A percentile compares a stretch with the other conserved stretches of the same genome.
phyloP scores from a whole-genome alignment of 805 yeast species.

The Saccharomycopsis sp. region DNA sequence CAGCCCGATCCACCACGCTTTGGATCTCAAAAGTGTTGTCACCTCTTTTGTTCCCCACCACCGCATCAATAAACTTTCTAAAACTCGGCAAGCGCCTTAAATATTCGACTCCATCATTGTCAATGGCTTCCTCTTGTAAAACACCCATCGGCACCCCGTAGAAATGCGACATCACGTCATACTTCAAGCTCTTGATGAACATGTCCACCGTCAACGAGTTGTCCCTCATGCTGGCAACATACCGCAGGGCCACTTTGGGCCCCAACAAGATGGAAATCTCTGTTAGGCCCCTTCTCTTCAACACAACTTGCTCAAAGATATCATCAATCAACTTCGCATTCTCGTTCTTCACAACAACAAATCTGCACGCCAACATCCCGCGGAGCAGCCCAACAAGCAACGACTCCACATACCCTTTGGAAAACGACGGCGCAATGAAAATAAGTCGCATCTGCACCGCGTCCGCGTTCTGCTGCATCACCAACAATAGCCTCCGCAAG shows the following conservation, averaged over 20 bases:
- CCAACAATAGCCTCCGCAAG: constrained; percentile 3
- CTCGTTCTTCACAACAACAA: constrained; percentile 6
- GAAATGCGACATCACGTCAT: constrained; percentile 14
- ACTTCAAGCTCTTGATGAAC: constrained; percentile 12
- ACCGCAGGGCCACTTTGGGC: constrained; percentile 5
- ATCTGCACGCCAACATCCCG: constrained; percentile 4
- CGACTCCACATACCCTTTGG: constrained; percentile 7
- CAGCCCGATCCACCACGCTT: no score
- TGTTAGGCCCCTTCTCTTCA: constrained; percentile 1
- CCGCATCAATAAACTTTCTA: constrained; percentile 6
- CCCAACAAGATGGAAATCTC: constrained; percentile 2
- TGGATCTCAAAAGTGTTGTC: background rate
- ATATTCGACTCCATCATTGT: background rate
- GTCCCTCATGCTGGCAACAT: constrained; percentile 1
- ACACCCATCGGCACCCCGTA: constrained; percentile 7
- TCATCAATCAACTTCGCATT: constrained; percentile 2
- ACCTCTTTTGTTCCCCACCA: constrained; percentile 1
- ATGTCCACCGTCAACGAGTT: background rate
- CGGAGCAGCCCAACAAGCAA: constrained; percentile 2
- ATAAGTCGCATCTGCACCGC: constrained; percentile 13
- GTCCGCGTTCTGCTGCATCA: constrained; percentile 7
- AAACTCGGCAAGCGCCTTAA: constrained; percentile 11
- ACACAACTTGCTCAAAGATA: constrained; percentile 3
- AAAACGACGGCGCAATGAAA: constrained; percentile 14
- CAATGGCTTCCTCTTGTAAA: background rate